Evolutionary conservation across 2,329 filamentous ascomycete species (phyloP), one percentile per base, ranked within the genome.

Genomic region (Aureobasidium sp.): DNA sequence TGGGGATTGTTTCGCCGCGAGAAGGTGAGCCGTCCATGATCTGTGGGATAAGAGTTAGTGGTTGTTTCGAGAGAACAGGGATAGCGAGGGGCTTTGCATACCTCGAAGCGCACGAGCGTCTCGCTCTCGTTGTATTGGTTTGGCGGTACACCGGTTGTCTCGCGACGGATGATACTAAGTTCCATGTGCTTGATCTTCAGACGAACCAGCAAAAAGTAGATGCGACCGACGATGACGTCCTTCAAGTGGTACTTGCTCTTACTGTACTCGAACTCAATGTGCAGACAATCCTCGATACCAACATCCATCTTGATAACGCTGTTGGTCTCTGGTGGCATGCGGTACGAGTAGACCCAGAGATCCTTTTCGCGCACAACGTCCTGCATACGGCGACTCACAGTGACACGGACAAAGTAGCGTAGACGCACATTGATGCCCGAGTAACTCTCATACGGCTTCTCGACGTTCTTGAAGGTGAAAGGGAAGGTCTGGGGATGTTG

Each of bases 131-230:
- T 99, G 79, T 99, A 99, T 77, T 99, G 95, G 74, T 99, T 99
- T 7, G 94, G 94, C 26, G 94, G 91, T 5, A 92, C 91, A 61
- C 95, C 94, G 0, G 94, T 99, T 2, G 94, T 99, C 78, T 99
- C 94, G 69, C 95, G 83, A 68, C 95, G 85, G 74, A 99, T 99
- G 71, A 99, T 99, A 68, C 91, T 96, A 66, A 99, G 79, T 79
- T 99, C 94, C 94, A 99, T 99, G 77, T 99, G 94, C 79, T 97
- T 97, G 76, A 99, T 99, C 86, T 99, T 99, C 75, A 99, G 82
- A 71, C 94, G 87, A 65, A 99, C 94, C 53, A 99, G 84, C 68
- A 99, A 79, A 79, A 99, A 99, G 80, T 99, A 99, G 81, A 99
- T 99, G 68, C 95, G 85, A 63, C 94, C 94, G 62, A 99, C 94